Conservation (phyloP, 257 asterid genomes). For the Nicotiana tomentosiformis region DNA sequence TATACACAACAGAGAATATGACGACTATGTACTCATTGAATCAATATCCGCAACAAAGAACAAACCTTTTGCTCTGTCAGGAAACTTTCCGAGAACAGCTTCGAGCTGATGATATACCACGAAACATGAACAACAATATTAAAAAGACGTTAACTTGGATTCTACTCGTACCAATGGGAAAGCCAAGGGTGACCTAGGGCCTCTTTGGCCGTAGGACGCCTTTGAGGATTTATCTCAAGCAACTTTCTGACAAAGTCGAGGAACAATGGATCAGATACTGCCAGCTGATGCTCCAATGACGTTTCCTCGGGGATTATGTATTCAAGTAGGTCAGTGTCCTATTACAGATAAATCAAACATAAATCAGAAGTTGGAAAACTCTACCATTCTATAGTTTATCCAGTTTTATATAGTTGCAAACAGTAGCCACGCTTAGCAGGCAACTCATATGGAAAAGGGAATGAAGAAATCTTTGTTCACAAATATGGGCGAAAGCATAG, state of each 20-base stretch:
- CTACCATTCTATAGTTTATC: background rate
- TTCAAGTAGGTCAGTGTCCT: constrained; percentile 66
- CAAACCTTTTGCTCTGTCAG: background rate
- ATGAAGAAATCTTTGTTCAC: background rate
- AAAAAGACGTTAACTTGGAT: background rate
- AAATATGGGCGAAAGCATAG: background rate
- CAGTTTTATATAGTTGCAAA: background rate
- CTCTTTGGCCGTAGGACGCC: constrained; percentile 66
- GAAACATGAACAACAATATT: background rate
- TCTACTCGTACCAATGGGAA: constrained; percentile 25
- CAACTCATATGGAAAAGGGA: background rate
- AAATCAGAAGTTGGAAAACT: background rate
- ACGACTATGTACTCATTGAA: background rate
- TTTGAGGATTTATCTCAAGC: constrained; percentile 69
- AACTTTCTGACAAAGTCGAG: constrained; percentile 49
- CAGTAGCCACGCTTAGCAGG: background rate
- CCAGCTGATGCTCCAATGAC: constrained; percentile 66
- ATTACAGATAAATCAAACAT: background rate
- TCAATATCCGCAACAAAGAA: background rate
- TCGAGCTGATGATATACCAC: background rate
- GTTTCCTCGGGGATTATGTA: constrained; percentile 65
- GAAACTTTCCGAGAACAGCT: background rate
- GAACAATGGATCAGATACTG: constrained; percentile 46
- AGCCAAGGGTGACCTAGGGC: constrained; percentile 88
- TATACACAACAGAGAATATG: background rate